Conservation (phyloP, 805 yeast species). For the Pichia thaimueangensis region DNA sequence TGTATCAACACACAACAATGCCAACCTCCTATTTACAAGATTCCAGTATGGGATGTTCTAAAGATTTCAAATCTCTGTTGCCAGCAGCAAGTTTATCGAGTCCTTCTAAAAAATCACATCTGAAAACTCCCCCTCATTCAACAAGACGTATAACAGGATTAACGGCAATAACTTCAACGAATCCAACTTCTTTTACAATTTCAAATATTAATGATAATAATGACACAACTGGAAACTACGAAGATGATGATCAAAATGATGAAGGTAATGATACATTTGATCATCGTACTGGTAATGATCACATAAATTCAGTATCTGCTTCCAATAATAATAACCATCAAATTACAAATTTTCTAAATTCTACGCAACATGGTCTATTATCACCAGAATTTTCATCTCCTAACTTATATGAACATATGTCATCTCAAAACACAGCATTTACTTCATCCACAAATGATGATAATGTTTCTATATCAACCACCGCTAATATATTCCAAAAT, state of each 20-base stretch:
- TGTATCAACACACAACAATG: too few species aligned
- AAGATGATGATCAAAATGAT: too few species aligned
- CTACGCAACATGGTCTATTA: constrained; percentile 20
- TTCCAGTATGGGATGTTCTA: too few species aligned
- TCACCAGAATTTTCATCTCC: constrained; percentile 46
- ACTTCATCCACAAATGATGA: neutral
- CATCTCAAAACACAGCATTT: neutral
- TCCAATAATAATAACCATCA: too few species aligned
- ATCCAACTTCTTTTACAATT: too few species aligned
- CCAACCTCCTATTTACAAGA: too few species aligned
- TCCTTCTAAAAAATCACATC: constrained; percentile 24
- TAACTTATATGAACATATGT: constrained; percentile 19
- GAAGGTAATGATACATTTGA: neutral
- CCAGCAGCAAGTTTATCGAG: constrained; percentile 24
- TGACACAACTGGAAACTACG: neutral
- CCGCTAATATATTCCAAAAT: neutral
- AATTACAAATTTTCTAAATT: too few species aligned
- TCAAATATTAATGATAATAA: too few species aligned
- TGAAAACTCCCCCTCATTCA: constrained; percentile 29
- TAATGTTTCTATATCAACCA: too few species aligned
- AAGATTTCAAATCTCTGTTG: too few species aligned
- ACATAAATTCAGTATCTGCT: too few species aligned
- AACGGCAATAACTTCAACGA: constrained; percentile 1
- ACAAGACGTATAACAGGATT: constrained; percentile 16
- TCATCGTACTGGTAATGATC: too few species aligned